Evolutionary conservation across 2,329 filamentous ascomycete species (phyloP).

Genomic region (Malbranchea zuffiana): DNA sequence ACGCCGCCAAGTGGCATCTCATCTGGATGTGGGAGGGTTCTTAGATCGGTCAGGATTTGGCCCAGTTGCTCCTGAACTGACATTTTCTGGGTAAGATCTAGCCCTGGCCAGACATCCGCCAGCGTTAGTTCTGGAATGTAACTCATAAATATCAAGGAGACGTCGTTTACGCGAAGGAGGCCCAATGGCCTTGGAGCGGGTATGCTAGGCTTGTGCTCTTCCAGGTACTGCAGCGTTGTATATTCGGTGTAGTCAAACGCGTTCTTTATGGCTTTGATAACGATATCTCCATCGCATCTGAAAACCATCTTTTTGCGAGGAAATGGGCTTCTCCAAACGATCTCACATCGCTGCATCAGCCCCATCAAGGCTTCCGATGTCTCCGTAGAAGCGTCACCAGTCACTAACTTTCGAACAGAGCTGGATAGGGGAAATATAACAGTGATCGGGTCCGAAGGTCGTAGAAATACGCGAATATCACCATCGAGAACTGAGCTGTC

Average conservation of each 20-base stretch:
- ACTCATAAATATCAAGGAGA: slow-evolving; percentile 22
- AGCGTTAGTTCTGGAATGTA: slow-evolving; percentile 19
- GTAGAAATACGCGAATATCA: slow-evolving; percentile 16
- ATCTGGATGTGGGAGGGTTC: neutral
- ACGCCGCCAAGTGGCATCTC: slow-evolving; percentile 16
- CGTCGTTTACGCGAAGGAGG: slow-evolving; percentile 16
- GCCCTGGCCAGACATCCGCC: slow-evolving; percentile 16
- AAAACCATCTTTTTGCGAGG: slow-evolving; percentile 18
- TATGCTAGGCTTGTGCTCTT: slow-evolving; percentile 17
- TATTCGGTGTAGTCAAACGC: slow-evolving; percentile 19
- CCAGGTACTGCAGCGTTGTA: slow-evolving; percentile 21
- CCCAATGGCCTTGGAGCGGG: slow-evolving; percentile 23
- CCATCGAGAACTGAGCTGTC: slow-evolving; percentile 10
- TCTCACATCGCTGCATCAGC: slow-evolving; percentile 15
- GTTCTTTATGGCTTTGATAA: slow-evolving; percentile 16
- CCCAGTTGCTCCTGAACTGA: slow-evolving; percentile 13
- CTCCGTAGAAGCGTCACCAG: slow-evolving; percentile 4
- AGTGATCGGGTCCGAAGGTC: slow-evolving; percentile 11
- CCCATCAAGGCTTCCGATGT: slow-evolving; percentile 13
- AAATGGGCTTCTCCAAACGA: slow-evolving; percentile 18
- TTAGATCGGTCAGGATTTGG: neutral
- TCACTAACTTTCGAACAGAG: slow-evolving; percentile 13
- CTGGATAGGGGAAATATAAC: slow-evolving; percentile 15
- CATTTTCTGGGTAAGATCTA: slow-evolving; percentile 16
- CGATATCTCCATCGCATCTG: slow-evolving; percentile 18